Evolutionary conservation across 1,284 basidiomycete genomes (phyloP), one percentile per base, ranked within the genome.

Genomic region (Irpex sp.): DNA sequence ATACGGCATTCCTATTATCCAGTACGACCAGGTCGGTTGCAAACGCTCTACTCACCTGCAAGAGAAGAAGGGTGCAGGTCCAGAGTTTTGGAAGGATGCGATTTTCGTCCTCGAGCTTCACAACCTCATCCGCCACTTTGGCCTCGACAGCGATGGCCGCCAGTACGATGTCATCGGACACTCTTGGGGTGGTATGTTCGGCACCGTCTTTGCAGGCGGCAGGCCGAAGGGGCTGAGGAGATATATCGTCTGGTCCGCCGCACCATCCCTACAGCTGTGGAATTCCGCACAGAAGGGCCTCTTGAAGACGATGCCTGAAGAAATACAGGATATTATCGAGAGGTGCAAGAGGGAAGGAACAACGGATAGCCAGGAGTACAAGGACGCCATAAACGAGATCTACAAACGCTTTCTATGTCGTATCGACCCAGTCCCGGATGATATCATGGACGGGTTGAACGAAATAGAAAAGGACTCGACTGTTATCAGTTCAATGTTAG

Each of bases 261-360:
- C 67, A 1, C 68, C 73, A 5, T 57, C 64, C 0, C 51, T 62
- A 8, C 48, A 36, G 15, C 54, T 74, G 34, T 73, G 72, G 72
- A 21, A 9, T 17, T 9, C 26, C 11, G 54, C 21, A 9, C 26
- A 34, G 54, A 13, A 6, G 26, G 26, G 9, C 9, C 34, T 56
- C 2, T 6, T 9, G n/a, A 56, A 56, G 31, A 26, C 21, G 57
- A 70, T 86, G 57, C 81, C 83, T 5, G 68, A 78, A 62, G 76
- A 79, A 5, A 71, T 81, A 2, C 78, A 78, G 70, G 80, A 80
- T 15, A 69, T 71, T 3, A 69, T 87, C 49, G 71, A 73, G 58
- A 81, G 78, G 66, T 77, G 85, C 61, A 84, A 87, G 71, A 68
- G 65, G 4, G 81, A 74, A 0, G 81, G 78, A 2, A 85, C 80